phyloP scores from a whole-genome alignment of 83 land plant genomes.

The Thuja plicata region DNA sequence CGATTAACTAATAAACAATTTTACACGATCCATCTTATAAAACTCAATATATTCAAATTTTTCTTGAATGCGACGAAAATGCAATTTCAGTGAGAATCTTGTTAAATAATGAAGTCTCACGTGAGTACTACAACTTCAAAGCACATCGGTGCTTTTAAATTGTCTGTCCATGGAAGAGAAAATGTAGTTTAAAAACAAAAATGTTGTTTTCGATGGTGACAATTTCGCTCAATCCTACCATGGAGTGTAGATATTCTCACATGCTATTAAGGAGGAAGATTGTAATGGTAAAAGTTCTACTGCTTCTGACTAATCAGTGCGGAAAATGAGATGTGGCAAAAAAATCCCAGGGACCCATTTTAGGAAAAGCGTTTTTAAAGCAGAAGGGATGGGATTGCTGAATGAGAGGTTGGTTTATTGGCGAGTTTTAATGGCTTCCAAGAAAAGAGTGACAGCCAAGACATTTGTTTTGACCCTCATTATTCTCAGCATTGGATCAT shows the following conservation, averaged over 20 bases:
- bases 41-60: neutral
- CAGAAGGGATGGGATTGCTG: neutral
- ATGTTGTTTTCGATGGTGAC: neutral
- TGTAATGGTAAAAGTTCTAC: neutral
- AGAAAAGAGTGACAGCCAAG: neutral
- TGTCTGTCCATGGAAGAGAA: too few relatives aligned
- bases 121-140: neutral
- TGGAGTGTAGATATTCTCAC: too few relatives aligned
- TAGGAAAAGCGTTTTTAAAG: neutral
- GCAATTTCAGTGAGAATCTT: neutral
- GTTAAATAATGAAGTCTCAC: neutral
- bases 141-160: neutral
- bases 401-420: neutral
- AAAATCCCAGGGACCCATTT: neutral
- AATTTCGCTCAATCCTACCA: neutral
- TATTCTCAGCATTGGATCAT: neutral
- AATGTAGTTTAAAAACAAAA: too few relatives aligned
- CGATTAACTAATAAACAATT: neutral
- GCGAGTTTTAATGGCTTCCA: neutral
- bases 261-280: too few relatives aligned
- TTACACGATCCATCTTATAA: too few relatives aligned
- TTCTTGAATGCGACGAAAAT: neutral
- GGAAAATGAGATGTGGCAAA: neutral
- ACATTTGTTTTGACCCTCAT: neutral
- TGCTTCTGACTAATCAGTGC: neutral